Evolutionary conservation across 495 filamentous ascomycete genomes (phyloP), one percentile per base, ranked within the genome.

Genomic region (Penicillium waksmanii): DNA sequence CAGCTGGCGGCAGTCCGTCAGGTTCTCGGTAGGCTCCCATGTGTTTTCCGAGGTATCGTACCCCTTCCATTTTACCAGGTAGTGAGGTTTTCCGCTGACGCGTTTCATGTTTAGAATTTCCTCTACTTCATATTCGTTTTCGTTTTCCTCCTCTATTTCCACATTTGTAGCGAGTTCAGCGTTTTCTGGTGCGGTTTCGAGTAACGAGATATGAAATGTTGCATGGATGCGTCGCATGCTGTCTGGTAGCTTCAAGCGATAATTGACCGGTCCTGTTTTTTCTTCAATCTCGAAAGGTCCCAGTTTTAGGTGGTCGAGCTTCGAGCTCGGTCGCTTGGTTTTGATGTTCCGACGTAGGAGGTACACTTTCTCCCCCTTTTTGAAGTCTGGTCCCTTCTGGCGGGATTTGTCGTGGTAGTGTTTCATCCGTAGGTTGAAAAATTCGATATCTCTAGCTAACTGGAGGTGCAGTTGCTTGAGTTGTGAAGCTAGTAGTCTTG

Each of bases 31-130:
- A 60, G 57, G 49, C 53, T 58, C 56, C 56, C 23, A 58, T 19
- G 23, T 58, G 34, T 58, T 58, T 52, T 58, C 56, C 33, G 31
- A 60, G 51, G 33, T 60, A 60, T 34, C 6, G 19, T 60, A 60
- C 2, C 57, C 15, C 15, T 54, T 42, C 57, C 21, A 60, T 49
- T 60, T 48, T 5, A 60, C 25, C 13, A 60, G 49, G n/a, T 51
- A 52, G 35, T 58, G 27, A 7, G 50, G 43, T 18, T 55, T 40
- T 15, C 50, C 8, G 13, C 35, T 54, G 25, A 52, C 13, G n/a
- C 42, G 34, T 19, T 48, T 42, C 2, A 17, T 35, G 2, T 11
- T 42, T 49, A 60, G 31, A 6, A 60, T 49, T 9, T 34, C 4
- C 42, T 55, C 35, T 12, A 60, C 43, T 11, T 55, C 21, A 50